Conservation (phyloP, 176 grass and related monocot species). For the Zea luxurians region DNA sequence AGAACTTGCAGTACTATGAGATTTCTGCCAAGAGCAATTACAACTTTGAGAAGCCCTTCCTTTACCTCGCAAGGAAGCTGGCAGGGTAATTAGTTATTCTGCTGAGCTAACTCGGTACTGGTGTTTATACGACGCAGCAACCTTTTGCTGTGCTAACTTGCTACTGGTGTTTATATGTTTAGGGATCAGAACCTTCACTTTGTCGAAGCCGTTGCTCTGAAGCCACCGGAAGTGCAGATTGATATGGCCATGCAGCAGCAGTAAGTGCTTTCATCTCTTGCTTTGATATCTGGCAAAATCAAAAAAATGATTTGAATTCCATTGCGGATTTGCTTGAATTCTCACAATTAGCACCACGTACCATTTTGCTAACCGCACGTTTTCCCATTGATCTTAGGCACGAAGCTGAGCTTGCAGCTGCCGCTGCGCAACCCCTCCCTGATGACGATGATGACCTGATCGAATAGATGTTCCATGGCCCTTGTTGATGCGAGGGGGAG, state of each 20-base stretch:
- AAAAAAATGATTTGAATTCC: not conserved
- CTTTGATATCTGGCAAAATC: not conserved
- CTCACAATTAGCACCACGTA: too few relatives aligned
- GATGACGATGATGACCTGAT: conserved; percentile 65
- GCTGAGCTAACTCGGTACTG: not conserved
- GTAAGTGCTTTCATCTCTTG: conserved; percentile 38
- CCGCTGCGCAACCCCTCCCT: conserved; percentile 66
- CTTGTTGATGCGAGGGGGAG: too few relatives aligned
- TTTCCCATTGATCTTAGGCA: conserved; percentile 38
- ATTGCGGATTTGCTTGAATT: not conserved
- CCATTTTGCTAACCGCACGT: not conserved
- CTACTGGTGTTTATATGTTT: not conserved
- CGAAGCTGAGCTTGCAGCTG: conserved; percentile 49
- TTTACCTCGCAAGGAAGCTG: conserved; percentile 68
- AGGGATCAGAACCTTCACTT: conserved; percentile 66
- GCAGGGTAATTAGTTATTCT: conserved; percentile 45
- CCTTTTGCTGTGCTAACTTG: not conserved
- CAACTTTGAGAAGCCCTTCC: conserved; percentile 80
- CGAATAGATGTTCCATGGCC: conserved; percentile 28
- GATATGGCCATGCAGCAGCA: conserved; percentile 70
- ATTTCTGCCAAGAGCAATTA: conserved; percentile 87
- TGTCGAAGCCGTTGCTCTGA: conserved; percentile 69
- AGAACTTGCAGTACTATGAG: conserved; percentile 81
- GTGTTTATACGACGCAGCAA: not conserved
- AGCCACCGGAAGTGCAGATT: conserved; percentile 66